Percentiles rank a stretch among this genome's conserved stretches.
Conservation (phyloP, 768 basidiomycete genomes). For the Russula sp. region DNA sequence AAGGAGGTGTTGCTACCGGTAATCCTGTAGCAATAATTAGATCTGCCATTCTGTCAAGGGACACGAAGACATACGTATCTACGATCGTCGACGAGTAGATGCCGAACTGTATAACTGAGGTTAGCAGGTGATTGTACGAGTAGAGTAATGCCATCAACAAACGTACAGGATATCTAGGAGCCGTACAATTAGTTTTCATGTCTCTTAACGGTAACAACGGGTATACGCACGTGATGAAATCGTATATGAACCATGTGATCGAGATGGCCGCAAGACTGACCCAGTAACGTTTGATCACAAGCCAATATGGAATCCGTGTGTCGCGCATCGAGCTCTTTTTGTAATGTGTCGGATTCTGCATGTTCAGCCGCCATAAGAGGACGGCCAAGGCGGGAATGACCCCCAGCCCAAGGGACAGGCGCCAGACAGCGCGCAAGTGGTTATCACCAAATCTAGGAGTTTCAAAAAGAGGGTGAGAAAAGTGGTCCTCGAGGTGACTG, state of each 20-base stretch:
- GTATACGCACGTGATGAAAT: slow-evolving; percentile 61
- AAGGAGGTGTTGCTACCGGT: slow-evolving; percentile 50
- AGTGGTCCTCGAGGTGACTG: neutral
- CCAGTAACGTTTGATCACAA: slow-evolving; percentile 81
- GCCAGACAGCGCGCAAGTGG: slow-evolving; percentile 85
- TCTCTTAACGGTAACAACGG: neutral
- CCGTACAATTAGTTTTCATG: neutral
- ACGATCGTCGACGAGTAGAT: slow-evolving; percentile 77
- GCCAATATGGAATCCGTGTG: slow-evolving; percentile 64
- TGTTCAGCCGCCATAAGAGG: slow-evolving; percentile 81
- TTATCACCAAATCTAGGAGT: slow-evolving; percentile 58
- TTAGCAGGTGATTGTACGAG: slow-evolving; percentile 9
- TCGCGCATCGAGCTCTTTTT: slow-evolving; percentile 76
- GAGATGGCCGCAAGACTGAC: slow-evolving; percentile 66
- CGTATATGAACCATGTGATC: slow-evolving; percentile 79
- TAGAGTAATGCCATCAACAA: neutral
- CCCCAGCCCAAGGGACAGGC: slow-evolving; percentile 79
- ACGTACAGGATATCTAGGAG: slow-evolving; percentile 55
- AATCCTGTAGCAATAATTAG: slow-evolving; percentile 38
- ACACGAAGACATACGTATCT: slow-evolving; percentile 40
- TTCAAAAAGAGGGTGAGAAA: neutral
- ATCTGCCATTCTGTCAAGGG: neutral
- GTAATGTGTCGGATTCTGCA: slow-evolving; percentile 74
- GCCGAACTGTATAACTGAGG: slow-evolving; percentile 50
- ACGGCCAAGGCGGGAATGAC: slow-evolving; percentile 73